Evolutionary conservation across 257 asterid genomes (phyloP), one percentile per base, ranked within the genome.

Genomic region (Oldenlandia corymbosa): DNA sequence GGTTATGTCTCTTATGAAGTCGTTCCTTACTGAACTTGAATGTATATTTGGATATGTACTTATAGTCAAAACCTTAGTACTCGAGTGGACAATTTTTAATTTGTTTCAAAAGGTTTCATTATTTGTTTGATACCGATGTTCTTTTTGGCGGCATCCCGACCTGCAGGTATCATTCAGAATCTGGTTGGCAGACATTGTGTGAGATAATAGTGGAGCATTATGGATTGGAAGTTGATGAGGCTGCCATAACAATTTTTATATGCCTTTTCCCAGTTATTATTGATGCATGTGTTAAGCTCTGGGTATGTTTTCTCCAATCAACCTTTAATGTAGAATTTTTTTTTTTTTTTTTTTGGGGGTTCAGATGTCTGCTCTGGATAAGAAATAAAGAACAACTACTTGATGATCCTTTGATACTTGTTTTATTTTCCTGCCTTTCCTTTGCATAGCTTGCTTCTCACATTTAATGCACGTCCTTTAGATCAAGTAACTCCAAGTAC

Each of bases 141-240:
- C 54, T 60, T 43, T 30, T n/a, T 34, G 3, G 17, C 21, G 7
- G 16, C 60, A 30, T 45, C 31, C 12, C 23, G 13, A 66, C 49
- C 60, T 83, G 81, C 86, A 90, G 97, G 75, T 92, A 92, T 82
- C 97, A 92, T 72, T 93, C 97, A 13, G 97, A 85, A 76, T 85
- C 90, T 56, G 97, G 96, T 43, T 90, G 97, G 97, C 83, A 84
- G 77, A 85, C 99, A 56, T 74, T 90, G 79, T 69, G 85, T 52
- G 96, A 90, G 79, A 72, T 90, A 56, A 50, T 87, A 71, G 75
- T 83, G 20, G 96, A 87, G 79, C 99, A 90, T 77, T 85, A 85
- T 26, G 96, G 99, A 28, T 61, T 90, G 50, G 94, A 93, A 57
- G 84, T 87, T 73, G 97, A 93, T 75, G 73, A 53, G 64, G 81